Evolutionary conservation across 1,284 basidiomycete species (phyloP).

Genomic region (Pascua sp.): DNA sequence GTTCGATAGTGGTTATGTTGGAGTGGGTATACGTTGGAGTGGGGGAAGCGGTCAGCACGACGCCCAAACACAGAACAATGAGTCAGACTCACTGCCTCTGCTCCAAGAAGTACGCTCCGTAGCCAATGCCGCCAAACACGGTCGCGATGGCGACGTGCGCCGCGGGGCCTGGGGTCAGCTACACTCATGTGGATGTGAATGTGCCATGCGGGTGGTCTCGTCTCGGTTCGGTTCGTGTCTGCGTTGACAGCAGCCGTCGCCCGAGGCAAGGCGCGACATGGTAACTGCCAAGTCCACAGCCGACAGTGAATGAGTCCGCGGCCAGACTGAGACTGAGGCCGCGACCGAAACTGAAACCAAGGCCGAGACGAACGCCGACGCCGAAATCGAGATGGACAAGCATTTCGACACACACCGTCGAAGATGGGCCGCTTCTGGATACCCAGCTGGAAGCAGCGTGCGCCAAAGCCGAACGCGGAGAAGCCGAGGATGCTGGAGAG

Average conservation of each 20-base stretch:
- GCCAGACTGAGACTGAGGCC: too few species aligned
- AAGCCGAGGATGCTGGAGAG: constrained; percentile 71
- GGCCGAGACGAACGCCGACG: not conserved
- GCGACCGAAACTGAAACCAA: too few species aligned
- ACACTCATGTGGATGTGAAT: too few species aligned
- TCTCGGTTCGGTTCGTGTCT: too few species aligned
- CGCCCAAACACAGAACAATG: not conserved
- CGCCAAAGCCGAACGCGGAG: constrained; percentile 70
- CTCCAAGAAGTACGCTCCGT: constrained; percentile 39
- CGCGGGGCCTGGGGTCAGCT: constrained; percentile 32
- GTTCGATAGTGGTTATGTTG: too few species aligned
- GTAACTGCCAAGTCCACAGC: too few species aligned
- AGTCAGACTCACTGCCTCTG: constrained; percentile 47
- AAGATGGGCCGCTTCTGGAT: constrained; percentile 57
- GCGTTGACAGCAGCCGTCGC: too few species aligned
- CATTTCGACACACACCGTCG: constrained; percentile 1
- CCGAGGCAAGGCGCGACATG: too few species aligned
- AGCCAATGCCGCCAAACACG: constrained; percentile 43
- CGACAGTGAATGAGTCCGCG: too few species aligned
- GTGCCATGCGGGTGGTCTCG: too few species aligned
- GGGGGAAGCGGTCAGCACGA: not conserved
- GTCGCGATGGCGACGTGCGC: constrained; percentile 33
- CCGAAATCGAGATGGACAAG: not conserved
- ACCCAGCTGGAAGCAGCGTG: constrained; percentile 73
- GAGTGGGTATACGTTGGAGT: too few species aligned